These are phyloP conservation scores for Fusarium sp. DNA, from an alignment of 2,329 filamentous ascomycete species.

Conservation along the genomic window DNA sequence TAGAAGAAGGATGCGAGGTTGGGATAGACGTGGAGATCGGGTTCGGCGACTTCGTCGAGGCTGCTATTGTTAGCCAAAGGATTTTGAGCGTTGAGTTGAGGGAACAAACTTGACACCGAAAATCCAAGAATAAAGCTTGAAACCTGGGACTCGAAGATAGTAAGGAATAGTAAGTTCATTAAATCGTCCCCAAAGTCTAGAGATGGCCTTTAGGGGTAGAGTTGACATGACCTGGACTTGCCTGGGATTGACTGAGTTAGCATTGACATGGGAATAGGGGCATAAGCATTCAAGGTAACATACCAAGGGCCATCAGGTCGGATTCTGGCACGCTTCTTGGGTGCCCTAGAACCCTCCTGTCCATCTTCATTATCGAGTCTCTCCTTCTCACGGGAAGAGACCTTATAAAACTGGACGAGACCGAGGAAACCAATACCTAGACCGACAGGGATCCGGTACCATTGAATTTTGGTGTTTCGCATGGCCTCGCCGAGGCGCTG, in stretches of 20 bases:
- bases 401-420: constrained; percentile 84
- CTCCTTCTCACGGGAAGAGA: constrained; percentile 67
- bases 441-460: constrained; percentile 90
- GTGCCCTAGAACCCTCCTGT: constrained; percentile 54
- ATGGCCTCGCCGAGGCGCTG: constrained; percentile 62
- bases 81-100: not conserved
- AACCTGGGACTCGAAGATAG: constrained; percentile 86
- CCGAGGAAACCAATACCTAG: constrained; percentile 88
- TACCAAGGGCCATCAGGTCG: constrained; percentile 87
- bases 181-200: constrained; percentile 88
- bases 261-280: constrained; percentile 24
- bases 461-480: constrained; percentile 72
- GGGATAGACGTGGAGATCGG: constrained; percentile 87
- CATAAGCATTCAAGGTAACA: constrained; percentile 20
- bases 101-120: constrained; percentile 81
- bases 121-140: constrained; percentile 88
- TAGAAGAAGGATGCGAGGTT: constrained; percentile 99
- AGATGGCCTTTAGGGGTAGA: constrained; percentile 88
- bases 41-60: constrained; percentile 86
- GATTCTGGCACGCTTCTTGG: constrained; percentile 69
- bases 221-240: constrained; percentile 95
- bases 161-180: constrained; percentile 91
- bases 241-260: constrained; percentile 54
- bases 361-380: constrained; percentile 57
- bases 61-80: constrained; percentile 55